These are phyloP conservation scores for Singerocomus inundabilis DNA, from an alignment of 1,284 basidiomycete genomes.

Conservation along the genomic window DNA sequence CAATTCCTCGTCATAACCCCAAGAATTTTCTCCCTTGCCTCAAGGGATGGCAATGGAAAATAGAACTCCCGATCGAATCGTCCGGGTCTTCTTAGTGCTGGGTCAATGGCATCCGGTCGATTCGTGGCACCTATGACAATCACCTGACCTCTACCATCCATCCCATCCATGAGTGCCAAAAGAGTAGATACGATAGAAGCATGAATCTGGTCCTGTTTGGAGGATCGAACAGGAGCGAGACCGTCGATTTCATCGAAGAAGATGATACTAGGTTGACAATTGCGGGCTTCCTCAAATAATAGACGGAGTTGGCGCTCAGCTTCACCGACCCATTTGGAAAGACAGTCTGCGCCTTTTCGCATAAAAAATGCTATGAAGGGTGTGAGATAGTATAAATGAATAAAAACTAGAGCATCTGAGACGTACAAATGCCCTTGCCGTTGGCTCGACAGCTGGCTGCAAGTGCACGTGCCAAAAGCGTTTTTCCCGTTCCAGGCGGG, in stretches of 20 bases:
- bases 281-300: slow-evolving; percentile 94
- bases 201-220: slow-evolving; percentile 99
- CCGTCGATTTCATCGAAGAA: slow-evolving; percentile 99
- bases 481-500: slow-evolving; percentile 94
- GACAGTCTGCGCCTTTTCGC: slow-evolving; percentile 98
- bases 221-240: slow-evolving; percentile 94
- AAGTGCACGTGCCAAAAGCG: slow-evolving; percentile 88
- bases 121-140: slow-evolving; percentile 99
- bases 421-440: slow-evolving; percentile 86
- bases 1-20: slow-evolving; percentile 90
- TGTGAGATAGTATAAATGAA: neutral
- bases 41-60: slow-evolving; percentile 86
- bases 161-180: slow-evolving; percentile 98
- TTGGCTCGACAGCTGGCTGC: slow-evolving; percentile 91
- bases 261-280: slow-evolving; percentile 92
- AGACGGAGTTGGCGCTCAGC: slow-evolving; percentile 95
- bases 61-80: slow-evolving; percentile 99
- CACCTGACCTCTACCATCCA: slow-evolving; percentile 97
- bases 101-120: slow-evolving; percentile 94
- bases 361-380: slow-evolving; percentile 87
- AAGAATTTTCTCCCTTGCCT: slow-evolving; percentile 88
- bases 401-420: neutral
- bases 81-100: slow-evolving; percentile 91
- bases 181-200: slow-evolving; percentile 97
- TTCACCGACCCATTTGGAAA: slow-evolving; percentile 99